Percentiles rank a stretch among this genome's conserved stretches.
phyloP scores from a whole-genome alignment of 2,329 filamentous ascomycete genomes.

The Diaporthe vaccinii region DNA sequence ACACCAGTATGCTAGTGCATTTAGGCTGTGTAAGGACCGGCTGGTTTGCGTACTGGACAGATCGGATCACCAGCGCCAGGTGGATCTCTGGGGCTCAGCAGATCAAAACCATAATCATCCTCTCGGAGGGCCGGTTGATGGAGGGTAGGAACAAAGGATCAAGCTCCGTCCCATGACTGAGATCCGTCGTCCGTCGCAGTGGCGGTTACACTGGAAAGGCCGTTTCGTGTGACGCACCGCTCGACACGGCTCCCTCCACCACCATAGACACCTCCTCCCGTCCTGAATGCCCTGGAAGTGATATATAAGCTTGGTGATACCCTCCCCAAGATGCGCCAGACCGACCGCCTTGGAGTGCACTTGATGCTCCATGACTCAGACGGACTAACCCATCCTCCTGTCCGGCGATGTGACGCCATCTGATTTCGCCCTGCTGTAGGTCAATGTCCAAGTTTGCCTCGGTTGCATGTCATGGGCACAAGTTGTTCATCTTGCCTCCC shows the following conservation, averaged over 20 bases:
- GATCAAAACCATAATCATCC: conserved; percentile 31
- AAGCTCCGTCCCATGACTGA: conserved; percentile 16
- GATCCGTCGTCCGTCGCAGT: not conserved
- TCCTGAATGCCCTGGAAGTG: not conserved
- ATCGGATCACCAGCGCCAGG: conserved; percentile 23
- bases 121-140: not conserved
- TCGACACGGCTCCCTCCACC: not conserved
- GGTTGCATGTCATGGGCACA: conserved; percentile 4
- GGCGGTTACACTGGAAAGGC: not conserved
- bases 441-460: conserved; percentile 26
- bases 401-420: conserved; percentile 7
- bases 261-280: not conserved
- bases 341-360: conserved; percentile 9
- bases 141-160: conserved; percentile 18
- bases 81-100: conserved; percentile 23
- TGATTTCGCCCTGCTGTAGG: conserved; percentile 9
- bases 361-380: conserved; percentile 25
- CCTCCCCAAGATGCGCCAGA: conserved; percentile 16
- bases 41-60: not conserved
- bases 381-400: not conserved
- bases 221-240: not conserved
- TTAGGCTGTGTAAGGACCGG: conserved; percentile 1
- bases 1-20: not conserved
- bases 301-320: conserved; percentile 19
- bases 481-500: conserved; percentile 2